Evolutionary conservation across 805 yeast genomes (phyloP).

Genomic region (Wickerhamiella sergipiensis): DNA sequence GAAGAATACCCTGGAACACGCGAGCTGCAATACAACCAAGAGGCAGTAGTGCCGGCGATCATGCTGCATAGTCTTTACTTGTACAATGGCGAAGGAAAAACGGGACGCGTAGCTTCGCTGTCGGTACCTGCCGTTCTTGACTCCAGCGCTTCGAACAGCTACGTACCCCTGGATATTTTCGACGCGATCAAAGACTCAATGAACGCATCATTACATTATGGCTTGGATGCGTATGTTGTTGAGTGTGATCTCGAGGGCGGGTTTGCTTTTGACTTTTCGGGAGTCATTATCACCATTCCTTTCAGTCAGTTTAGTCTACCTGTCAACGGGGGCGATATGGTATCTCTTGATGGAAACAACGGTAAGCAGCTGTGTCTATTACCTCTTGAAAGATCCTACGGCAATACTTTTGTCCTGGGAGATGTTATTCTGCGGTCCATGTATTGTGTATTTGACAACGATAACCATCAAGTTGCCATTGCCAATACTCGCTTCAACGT

Average conservation of each 20-base stretch:
- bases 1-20: not conserved
- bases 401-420: conserved; percentile 35
- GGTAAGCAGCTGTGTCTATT: conserved; percentile 18
- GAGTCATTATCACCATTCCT: conserved; percentile 36
- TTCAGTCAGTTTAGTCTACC: conserved; percentile 18
- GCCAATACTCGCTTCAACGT: conserved; percentile 31
- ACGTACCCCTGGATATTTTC: conserved; percentile 27
- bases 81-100: not conserved
- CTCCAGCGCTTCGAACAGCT: conserved; percentile 17
- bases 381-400: conserved; percentile 16
- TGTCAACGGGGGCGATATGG: conserved; percentile 6
- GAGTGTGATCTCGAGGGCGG: conserved; percentile 26
- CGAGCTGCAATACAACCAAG: not conserved
- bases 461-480: conserved; percentile 39
- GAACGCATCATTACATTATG: conserved; percentile 26
- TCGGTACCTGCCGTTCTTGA: conserved; percentile 33
- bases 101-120: conserved; percentile 26
- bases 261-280: conserved; percentile 37
- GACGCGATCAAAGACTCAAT: conserved; percentile 21
- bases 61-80: conserved; percentile 8
- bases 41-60: not conserved
- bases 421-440: conserved; percentile 52
- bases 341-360: conserved; percentile 12
- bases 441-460: conserved; percentile 58
- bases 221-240: conserved; percentile 26